These are phyloP conservation scores for Citrullus colocynthis DNA, from an alignment of 306 rosid species.

Conservation along the genomic window DNA sequence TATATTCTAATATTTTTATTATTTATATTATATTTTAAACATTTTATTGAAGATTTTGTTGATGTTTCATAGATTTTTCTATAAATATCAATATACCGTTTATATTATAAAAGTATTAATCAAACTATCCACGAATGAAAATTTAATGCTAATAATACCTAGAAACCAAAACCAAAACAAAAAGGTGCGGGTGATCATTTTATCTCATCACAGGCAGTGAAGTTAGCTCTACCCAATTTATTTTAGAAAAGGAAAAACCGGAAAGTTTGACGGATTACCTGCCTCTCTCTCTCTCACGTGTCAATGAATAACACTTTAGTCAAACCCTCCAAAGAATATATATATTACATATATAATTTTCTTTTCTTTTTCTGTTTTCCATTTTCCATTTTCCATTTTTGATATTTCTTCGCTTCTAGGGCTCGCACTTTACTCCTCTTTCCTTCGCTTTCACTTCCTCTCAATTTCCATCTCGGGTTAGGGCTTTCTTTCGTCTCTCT, in stretches of 20 bases:
- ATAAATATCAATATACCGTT: no score
- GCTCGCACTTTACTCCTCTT: neutral
- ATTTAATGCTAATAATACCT: no score
- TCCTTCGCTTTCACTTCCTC: neutral
- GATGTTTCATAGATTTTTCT: no score
- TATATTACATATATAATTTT: no score
- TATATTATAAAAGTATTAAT: no score
- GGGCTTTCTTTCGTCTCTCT: neutral
- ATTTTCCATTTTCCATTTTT: neutral
- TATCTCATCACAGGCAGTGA: neutral
- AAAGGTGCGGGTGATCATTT: neutral
- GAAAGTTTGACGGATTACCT: neutral
- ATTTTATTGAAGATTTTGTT: no score
- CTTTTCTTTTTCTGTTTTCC: neutral
- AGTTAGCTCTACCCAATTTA: neutral
- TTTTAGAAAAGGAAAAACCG: neutral
- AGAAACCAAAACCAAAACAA: no score
- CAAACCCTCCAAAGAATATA: conserved; percentile 6
- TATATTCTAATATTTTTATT: no score
- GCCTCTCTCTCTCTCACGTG: neutral
- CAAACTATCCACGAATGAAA: no score
- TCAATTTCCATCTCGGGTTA: neutral
- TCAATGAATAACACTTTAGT: neutral
- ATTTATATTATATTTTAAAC: no score
- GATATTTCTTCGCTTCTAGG: neutral